Evolutionary conservation across 805 yeast species (phyloP).

Genomic region (Candida koratica): DNA sequence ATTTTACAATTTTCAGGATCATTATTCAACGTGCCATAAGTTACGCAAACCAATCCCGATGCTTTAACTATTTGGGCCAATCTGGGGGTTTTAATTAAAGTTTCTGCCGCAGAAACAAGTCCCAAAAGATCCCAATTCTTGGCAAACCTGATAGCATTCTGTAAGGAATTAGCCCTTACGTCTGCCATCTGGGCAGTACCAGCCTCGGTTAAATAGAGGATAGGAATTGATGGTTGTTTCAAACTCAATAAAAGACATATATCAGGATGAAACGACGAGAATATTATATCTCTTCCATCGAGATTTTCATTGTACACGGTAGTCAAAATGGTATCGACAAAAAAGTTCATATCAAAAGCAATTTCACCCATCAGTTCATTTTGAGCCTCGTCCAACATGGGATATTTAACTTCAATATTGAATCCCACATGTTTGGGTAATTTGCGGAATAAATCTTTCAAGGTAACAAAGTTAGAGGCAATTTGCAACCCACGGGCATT

Average conservation of each 20-base stretch:
- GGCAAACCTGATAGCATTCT: slow-evolving; percentile 87
- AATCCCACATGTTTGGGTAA: slow-evolving; percentile 84
- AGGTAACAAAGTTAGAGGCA: slow-evolving; percentile 87
- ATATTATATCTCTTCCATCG: slow-evolving; percentile 77
- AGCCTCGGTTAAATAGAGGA: slow-evolving; percentile 82
- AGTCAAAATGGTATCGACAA: slow-evolving; percentile 82
- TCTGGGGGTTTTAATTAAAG: slow-evolving; percentile 85
- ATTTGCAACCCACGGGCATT: slow-evolving; percentile 83
- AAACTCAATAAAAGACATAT: slow-evolving; percentile 78
- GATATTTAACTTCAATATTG: slow-evolving; percentile 92
- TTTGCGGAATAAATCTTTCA: slow-evolving; percentile 76
- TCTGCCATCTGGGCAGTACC: slow-evolving; percentile 89
- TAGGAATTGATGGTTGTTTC: slow-evolving; percentile 92
- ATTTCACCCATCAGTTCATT: slow-evolving; percentile 82
- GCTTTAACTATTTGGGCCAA: slow-evolving; percentile 88
- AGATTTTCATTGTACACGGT: slow-evolving; percentile 72
- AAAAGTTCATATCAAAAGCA: slow-evolving; percentile 76
- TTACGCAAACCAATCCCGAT: slow-evolving; percentile 86
- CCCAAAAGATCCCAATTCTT: slow-evolving; percentile 89
- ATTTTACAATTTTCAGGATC: slow-evolving; percentile 76
- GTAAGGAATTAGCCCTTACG: slow-evolving; percentile 79
- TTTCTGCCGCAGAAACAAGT: slow-evolving; percentile 82
- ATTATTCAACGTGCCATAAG: slow-evolving; percentile 83
- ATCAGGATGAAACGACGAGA: slow-evolving; percentile 94
- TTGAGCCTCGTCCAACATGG: slow-evolving; percentile 91